Conservation (phyloP, 148 eudicot genomes). For the Persicaria maculosa region DNA sequence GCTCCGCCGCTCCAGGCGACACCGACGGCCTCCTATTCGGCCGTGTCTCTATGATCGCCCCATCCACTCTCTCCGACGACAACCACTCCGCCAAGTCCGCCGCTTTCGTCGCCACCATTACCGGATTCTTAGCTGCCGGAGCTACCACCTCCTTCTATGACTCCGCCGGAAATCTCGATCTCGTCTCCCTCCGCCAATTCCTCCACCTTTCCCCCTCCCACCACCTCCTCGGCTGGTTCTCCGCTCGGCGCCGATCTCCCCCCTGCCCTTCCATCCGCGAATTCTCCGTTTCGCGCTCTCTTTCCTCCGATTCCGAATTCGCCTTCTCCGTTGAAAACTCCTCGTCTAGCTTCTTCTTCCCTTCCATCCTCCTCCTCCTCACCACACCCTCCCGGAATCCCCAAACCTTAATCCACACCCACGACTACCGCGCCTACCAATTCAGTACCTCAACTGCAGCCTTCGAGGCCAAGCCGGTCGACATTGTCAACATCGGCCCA, state of each 20-base stretch:
- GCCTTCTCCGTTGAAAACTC: constrained; percentile 20
- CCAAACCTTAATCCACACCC: constrained; percentile 51
- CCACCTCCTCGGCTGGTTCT: constrained; percentile 61
- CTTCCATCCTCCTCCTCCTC: constrained; percentile 47
- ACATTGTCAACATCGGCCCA: constrained; percentile 67
- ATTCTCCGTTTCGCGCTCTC: constrained; percentile 28
- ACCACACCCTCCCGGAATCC: constrained; percentile 50
- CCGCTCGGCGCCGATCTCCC: constrained; percentile 55
- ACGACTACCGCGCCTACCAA: constrained; percentile 52
- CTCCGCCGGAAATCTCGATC: constrained; percentile 26
- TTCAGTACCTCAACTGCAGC: constrained; percentile 17
- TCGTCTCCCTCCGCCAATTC: constrained; percentile 22
- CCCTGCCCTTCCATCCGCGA: constrained; percentile 73
- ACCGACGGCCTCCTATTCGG: constrained; percentile 74
- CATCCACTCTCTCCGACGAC: constrained; percentile 32
- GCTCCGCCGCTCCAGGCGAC: constrained; percentile 45
- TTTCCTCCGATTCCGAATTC: constrained; percentile 19
- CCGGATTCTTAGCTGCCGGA: constrained; percentile 33
- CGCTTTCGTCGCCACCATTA: constrained; percentile 34
- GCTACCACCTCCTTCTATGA: constrained; percentile 30
- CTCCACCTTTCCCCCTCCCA: constrained; percentile 14
- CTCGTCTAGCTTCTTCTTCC: constrained; percentile 10
- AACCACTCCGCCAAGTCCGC: constrained; percentile 14
- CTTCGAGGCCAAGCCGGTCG: constrained; percentile 40
- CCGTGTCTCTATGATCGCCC: constrained; percentile 34